Percentiles rank a stretch among this genome's conserved stretches.
phyloP scores from a whole-genome alignment of 345 rosid genomes.

The Aethionema arabicum region DNA sequence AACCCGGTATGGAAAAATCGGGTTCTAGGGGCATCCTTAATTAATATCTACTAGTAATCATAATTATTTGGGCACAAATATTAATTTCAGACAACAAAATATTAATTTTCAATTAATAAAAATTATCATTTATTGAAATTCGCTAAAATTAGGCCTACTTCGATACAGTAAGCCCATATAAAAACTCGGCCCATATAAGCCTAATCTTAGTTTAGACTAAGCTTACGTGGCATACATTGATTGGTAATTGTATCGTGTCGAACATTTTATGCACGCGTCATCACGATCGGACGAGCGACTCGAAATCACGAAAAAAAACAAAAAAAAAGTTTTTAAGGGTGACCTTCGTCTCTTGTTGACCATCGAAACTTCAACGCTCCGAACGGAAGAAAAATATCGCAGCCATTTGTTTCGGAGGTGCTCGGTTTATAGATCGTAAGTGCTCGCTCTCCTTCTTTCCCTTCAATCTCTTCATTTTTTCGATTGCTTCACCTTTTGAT shows the following conservation, averaged over 20 bases:
- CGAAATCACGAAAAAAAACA: background rate
- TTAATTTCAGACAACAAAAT: too few species aligned
- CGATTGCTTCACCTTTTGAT: slow-evolving; percentile 13
- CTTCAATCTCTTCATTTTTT: background rate
- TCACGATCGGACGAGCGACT: slow-evolving; percentile 31
- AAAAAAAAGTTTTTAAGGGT: slow-evolving; percentile 22
- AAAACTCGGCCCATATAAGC: slow-evolving; percentile 23
- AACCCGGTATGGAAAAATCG: too few species aligned
- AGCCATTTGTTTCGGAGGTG: slow-evolving; percentile 29
- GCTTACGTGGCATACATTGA: slow-evolving; percentile 21
- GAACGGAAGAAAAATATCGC: slow-evolving; percentile 18
- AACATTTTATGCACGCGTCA: slow-evolving; percentile 12
- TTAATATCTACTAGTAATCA: too few species aligned
- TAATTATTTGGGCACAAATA: too few species aligned
- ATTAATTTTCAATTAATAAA: too few species aligned
- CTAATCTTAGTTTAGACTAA: background rate
- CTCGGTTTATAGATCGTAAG: slow-evolving; percentile 25
- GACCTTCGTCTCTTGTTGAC: slow-evolving; percentile 38
- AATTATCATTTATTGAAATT: too few species aligned
- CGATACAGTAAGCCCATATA: slow-evolving; percentile 13
- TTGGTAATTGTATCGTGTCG: slow-evolving; percentile 38
- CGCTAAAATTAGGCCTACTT: too few species aligned
- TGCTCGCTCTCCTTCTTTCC: background rate
- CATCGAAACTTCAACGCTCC: slow-evolving; percentile 35
- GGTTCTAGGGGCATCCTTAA: too few species aligned